Base-by-base conservation (phyloP, 2,329 filamentous ascomycete genomes). In the Trichoderma hamatum region DNA sequence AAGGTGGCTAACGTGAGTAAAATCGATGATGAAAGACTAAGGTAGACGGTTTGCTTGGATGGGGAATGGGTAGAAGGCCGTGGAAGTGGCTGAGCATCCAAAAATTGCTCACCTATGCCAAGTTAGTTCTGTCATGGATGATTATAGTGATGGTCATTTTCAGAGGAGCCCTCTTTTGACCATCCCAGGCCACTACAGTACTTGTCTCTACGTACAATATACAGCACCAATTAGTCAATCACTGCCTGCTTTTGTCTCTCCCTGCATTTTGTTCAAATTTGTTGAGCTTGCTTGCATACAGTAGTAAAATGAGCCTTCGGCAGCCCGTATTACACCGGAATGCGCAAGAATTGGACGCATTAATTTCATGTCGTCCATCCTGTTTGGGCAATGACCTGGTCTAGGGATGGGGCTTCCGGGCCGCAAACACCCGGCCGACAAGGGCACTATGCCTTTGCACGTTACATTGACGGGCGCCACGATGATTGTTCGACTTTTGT, bases 391-490 rank as follows among this genome's bases (percentile, higher is more conserved):
- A 34, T 16, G 28, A 10, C 24, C 19, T 28, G 52, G 52, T 13
- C 26, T 14, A 43, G 16, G 30, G 19, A 56, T 56, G 54, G 46
- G 16, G 52, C 52, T 46, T 58, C 54, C 54, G 64, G 39, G 54
- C 64, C 54, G 64, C 64, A 67, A 67, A 67, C 64, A 59, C 64
- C 64, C 64, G 64, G 64, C 52, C 51, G 52, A 55, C 62, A 66
- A 52, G 62, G 62, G 19, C n/a, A 36, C 39, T 21, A 14, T 13
- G 46, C 46, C 19, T 43, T 19, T 43, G 32, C 32, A 65, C 51
- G 63, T 66, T 66, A 49, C 52, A 49, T 51, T 16, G 30, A 34
- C 46, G 62, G 51, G 43, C 19, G 43, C 46, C 21, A 56, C 51
- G 13, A 56, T n/a, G 16, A 39, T 64, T 52, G 60, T n/a, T 26